Conservation (phyloP, 768 basidiomycete genomes). For the Scleroderma citrinum region DNA sequence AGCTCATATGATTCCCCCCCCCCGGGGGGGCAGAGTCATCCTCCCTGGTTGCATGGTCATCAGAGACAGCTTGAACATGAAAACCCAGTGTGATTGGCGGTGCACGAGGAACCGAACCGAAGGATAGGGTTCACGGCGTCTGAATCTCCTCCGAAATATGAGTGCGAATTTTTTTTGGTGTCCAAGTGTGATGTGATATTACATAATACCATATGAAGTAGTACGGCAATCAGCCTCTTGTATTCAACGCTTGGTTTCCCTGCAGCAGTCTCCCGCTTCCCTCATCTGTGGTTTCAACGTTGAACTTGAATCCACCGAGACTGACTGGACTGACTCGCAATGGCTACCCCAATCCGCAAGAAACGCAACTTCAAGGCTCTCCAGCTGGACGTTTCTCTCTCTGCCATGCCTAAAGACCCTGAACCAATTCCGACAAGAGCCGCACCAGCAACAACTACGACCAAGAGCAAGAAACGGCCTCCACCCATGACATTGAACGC, state of each 20-base stretch:
- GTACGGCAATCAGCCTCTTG: neutral
- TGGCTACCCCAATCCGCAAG: slow-evolving; percentile 70
- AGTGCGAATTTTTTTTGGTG: no score
- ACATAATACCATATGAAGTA: neutral
- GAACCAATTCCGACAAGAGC: slow-evolving; percentile 43
- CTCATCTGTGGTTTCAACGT: slow-evolving; percentile 4
- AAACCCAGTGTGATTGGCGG: no score
- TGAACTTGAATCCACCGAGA: slow-evolving; percentile 1
- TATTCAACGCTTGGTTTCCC: neutral
- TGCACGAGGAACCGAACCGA: no score
- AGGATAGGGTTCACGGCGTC: no score
- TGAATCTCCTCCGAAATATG: no score
- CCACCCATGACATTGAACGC: slow-evolving; percentile 80
- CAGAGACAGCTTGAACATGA: no score
- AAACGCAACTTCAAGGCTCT: slow-evolving; percentile 90
- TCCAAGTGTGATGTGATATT: neutral
- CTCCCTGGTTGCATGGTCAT: no score
- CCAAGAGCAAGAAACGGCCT: slow-evolving; percentile 62
- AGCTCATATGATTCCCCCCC: no score
- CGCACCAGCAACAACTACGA: slow-evolving; percentile 35
- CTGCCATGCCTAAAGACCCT: slow-evolving; percentile 34
- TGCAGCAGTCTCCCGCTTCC: neutral
- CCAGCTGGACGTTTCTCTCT: slow-evolving; percentile 56
- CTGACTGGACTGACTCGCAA: slow-evolving; percentile 11
- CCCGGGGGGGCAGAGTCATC: no score